A percentile compares a stretch with the other conserved stretches of the same genome.
phyloP scores from a whole-genome alignment of 2,329 filamentous ascomycete species.

The Penicillium sp. region DNA sequence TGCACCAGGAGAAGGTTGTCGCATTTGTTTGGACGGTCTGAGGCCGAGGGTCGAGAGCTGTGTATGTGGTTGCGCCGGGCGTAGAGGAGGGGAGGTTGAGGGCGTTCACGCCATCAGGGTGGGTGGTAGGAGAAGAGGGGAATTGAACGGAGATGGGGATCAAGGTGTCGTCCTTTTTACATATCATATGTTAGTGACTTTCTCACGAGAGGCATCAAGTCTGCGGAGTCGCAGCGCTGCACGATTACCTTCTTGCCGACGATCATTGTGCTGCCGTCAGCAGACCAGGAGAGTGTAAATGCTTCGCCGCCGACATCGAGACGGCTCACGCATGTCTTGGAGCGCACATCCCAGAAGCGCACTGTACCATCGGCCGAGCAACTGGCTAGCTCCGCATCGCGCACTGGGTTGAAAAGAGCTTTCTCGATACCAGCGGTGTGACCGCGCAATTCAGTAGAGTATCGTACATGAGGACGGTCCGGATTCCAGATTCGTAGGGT shows the following conservation, averaged over 20 bases:
- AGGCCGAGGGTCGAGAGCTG: slow-evolving; percentile 41
- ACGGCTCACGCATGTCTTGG: slow-evolving; percentile 47
- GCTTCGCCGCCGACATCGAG: slow-evolving; percentile 51
- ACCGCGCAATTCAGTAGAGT: slow-evolving; percentile 49
- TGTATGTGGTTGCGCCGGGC: slow-evolving; percentile 32
- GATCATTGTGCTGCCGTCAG: slow-evolving; percentile 47
- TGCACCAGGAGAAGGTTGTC: slow-evolving; percentile 47
- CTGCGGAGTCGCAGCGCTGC: neutral
- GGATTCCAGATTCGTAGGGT: slow-evolving; percentile 89
- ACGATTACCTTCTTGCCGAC: slow-evolving; percentile 47
- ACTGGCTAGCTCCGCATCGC: slow-evolving; percentile 50
- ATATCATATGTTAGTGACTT: neutral
- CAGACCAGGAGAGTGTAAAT: slow-evolving; percentile 49
- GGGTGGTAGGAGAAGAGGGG: slow-evolving; percentile 35
- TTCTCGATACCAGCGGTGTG: slow-evolving; percentile 49
- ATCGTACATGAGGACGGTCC: slow-evolving; percentile 45
- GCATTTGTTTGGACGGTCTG: slow-evolving; percentile 50
- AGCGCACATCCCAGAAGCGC: slow-evolving; percentile 51
- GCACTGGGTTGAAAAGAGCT: slow-evolving; percentile 49
- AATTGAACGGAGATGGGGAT: slow-evolving; percentile 46
- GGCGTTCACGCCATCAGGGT: slow-evolving; percentile 15
- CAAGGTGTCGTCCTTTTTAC: slow-evolving; percentile 45
- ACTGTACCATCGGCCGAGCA: slow-evolving; percentile 51
- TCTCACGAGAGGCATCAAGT: neutral
- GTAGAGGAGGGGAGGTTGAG: slow-evolving; percentile 11